Evolutionary conservation across 345 rosid genomes (phyloP).

Genomic region (Eucalyptus sp.): DNA sequence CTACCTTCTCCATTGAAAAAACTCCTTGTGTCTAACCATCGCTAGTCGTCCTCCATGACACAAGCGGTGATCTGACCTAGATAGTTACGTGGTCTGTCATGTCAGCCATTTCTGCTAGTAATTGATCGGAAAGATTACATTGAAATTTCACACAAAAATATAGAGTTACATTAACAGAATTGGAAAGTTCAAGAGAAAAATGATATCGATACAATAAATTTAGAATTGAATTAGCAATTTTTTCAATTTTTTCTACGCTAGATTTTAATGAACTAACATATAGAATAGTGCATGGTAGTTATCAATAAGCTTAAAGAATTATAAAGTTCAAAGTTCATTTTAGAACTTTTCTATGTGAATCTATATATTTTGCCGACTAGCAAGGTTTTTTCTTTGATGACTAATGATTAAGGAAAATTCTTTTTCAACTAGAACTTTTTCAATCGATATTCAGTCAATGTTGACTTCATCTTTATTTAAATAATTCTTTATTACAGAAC

Average conservation of each 20-base stretch:
- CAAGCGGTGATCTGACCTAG: background rate
- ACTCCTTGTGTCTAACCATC: fast-evolving
- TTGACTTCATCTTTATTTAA: background rate
- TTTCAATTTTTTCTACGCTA: background rate
- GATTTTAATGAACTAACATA: background rate
- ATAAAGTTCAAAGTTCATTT: background rate
- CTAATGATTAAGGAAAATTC: background rate
- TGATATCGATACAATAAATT: background rate
- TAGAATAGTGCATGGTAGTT: background rate
- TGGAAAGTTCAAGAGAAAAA: background rate
- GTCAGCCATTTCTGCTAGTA: background rate
- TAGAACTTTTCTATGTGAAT: background rate
- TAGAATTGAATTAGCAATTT: background rate
- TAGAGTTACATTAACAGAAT: background rate
- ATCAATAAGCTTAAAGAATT: background rate
- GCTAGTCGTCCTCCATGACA: background rate
- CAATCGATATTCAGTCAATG: background rate
- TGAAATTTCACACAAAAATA: background rate
- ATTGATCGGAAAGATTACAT: background rate
- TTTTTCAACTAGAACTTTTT: background rate
- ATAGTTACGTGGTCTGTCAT: background rate
- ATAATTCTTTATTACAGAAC: background rate
- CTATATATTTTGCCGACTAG: background rate
- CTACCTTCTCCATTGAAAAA: too few relatives aligned
- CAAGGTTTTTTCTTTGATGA: background rate